phyloP scores from a whole-genome alignment of 371 early-diverging fungal species.

The Mortierella sp. region DNA sequence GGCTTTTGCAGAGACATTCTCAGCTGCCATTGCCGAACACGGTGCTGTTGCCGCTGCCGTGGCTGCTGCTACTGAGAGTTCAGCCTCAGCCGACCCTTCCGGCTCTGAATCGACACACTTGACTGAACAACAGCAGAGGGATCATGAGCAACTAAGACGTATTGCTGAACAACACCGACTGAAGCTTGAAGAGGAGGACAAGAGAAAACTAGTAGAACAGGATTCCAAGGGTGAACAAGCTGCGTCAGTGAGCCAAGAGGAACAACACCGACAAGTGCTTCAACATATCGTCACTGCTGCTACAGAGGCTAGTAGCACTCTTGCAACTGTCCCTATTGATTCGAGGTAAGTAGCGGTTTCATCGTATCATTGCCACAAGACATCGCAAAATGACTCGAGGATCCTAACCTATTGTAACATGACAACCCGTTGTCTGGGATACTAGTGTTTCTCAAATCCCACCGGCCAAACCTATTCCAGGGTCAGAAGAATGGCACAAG shows the following conservation, averaged over 20 bases:
- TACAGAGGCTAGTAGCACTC: slow-evolving; percentile 24
- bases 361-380: neutral
- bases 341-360: slow-evolving; percentile 8
- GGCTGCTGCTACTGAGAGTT: slow-evolving; percentile 2
- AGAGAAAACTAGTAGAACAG: neutral
- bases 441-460: slow-evolving; percentile 11
- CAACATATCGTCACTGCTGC: slow-evolving; percentile 32
- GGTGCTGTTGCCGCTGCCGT: slow-evolving; percentile 8
- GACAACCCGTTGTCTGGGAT: too few relatives aligned
- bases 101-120: slow-evolving; percentile 6
- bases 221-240: slow-evolving; percentile 1
- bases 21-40: slow-evolving; percentile 30
- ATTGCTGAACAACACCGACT: slow-evolving; percentile 33
- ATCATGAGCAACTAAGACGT: slow-evolving; percentile 34
- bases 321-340: slow-evolving; percentile 33
- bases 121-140: slow-evolving; percentile 6
- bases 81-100: neutral
- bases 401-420: too few relatives aligned
- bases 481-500: slow-evolving; percentile 87
- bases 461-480: slow-evolving; percentile 65
- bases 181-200: slow-evolving; percentile 20
- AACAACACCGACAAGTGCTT: slow-evolving; percentile 28
- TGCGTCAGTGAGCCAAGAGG: slow-evolving; percentile 14
- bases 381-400: too few relatives aligned
- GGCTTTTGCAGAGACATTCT: slow-evolving; percentile 27